Evolutionary conservation across 768 basidiomycete species (phyloP).

Genomic region (Termitomyces sp.): DNA sequence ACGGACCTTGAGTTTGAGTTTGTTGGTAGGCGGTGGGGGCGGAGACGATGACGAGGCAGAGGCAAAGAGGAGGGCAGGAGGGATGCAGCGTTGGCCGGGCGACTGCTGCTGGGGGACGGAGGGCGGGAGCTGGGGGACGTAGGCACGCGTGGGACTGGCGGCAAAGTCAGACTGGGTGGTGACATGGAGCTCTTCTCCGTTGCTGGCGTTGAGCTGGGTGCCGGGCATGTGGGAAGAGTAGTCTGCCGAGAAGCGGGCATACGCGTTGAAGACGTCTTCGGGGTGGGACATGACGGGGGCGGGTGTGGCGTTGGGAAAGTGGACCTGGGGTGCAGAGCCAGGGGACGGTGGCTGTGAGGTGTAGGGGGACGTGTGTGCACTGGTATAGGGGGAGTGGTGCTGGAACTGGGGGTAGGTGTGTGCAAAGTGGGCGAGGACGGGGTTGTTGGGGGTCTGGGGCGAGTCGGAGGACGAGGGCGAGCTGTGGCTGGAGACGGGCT

Average conservation of each 20-base stretch:
- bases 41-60: background rate
- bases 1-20: slow-evolving; percentile 18
- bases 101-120: slow-evolving; percentile 1
- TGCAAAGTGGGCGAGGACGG: slow-evolving; percentile 17
- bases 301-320: slow-evolving; percentile 5
- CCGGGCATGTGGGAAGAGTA: slow-evolving; percentile 62
- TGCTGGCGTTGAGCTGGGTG: slow-evolving; percentile 37
- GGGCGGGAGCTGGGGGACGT: background rate
- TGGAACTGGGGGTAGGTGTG: slow-evolving; percentile 26
- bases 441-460: slow-evolving; percentile 44
- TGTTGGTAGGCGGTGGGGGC: slow-evolving; percentile 9
- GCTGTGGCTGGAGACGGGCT: slow-evolving; percentile 23
- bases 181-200: slow-evolving; percentile 27
- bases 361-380: slow-evolving; percentile 28
- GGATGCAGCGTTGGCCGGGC: slow-evolving; percentile 14
- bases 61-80: slow-evolving; percentile 19
- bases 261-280: slow-evolving; percentile 63
- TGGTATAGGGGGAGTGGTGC: slow-evolving; percentile 7
- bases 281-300: slow-evolving; percentile 27
- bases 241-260: slow-evolving; percentile 58
- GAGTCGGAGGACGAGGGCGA: slow-evolving; percentile 41
- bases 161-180: no score
- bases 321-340: slow-evolving; percentile 31
- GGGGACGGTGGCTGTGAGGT: slow-evolving; percentile 43
- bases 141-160: background rate